Evolutionary conservation across 768 basidiomycete species (phyloP).

Genomic region (Mycena kentingensis): DNA sequence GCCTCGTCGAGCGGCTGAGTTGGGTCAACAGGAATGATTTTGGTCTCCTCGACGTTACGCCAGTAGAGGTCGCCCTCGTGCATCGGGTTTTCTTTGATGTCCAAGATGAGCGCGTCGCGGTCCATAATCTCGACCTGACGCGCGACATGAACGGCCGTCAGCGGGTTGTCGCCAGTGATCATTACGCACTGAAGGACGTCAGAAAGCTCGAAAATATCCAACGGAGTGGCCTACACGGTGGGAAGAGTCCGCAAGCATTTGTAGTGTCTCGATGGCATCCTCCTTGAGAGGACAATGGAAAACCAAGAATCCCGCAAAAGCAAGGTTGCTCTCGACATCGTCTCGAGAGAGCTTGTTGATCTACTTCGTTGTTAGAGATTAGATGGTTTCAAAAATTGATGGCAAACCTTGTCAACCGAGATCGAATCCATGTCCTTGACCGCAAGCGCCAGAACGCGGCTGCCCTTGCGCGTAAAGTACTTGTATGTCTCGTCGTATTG

Average conservation of each 20-base stretch:
- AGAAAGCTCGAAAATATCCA: not conserved
- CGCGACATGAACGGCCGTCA: conserved; percentile 96
- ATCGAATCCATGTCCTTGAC: conserved; percentile 80
- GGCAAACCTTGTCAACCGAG: conserved; percentile 68
- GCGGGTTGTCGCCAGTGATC: conserved; percentile 99
- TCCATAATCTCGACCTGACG: conserved; percentile 97
- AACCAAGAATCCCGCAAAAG: conserved; percentile 95
- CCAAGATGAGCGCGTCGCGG: conserved; percentile 89
- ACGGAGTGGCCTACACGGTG: conserved; percentile 73
- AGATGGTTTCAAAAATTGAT: not conserved
- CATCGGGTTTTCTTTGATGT: conserved; percentile 78
- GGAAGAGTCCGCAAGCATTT: conserved; percentile 94
- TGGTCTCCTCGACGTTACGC: conserved; percentile 92
- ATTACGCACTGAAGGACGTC: conserved; percentile 76
- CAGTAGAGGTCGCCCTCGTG: conserved; percentile 81
- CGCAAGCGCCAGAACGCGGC: conserved; percentile 90
- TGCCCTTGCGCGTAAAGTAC: conserved; percentile 89
- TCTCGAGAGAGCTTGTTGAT: conserved; percentile 88
- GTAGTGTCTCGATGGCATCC: conserved; percentile 87
- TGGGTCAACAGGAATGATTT: conserved; percentile 84
- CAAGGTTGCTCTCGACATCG: conserved; percentile 73
- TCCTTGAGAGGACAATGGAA: conserved; percentile 98
- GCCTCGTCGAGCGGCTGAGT: conserved; percentile 72
- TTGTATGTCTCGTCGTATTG: conserved; percentile 95
- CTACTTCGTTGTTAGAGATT: conserved; percentile 40